Conservation (phyloP, 2,329 filamentous ascomycete genomes). For the Paramyrothecium roridum region DNA sequence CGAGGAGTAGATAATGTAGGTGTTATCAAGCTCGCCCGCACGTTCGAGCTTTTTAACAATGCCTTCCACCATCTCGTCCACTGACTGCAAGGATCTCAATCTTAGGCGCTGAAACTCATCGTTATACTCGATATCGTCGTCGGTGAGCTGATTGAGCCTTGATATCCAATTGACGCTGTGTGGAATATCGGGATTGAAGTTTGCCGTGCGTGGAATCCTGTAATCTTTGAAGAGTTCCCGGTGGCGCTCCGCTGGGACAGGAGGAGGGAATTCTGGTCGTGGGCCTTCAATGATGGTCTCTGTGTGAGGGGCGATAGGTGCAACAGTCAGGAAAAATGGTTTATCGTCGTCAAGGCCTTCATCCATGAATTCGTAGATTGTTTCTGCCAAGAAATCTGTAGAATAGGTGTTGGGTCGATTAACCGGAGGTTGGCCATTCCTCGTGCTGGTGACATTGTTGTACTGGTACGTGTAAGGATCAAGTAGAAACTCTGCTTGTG, state of each 20-base stretch:
- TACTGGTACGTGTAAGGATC: constrained; percentile 69
- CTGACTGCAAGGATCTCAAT: constrained; percentile 37
- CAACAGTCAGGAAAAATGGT: constrained; percentile 55
- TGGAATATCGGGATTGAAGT: constrained; percentile 57
- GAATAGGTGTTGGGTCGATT: constrained; percentile 51
- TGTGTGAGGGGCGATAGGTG: constrained; percentile 35
- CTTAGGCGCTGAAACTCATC: constrained; percentile 35
- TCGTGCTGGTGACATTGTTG: constrained; percentile 60
- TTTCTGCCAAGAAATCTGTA: constrained; percentile 48
- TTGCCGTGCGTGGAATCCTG: constrained; percentile 55
- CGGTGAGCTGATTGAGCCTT: constrained; percentile 26
- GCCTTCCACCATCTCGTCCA: constrained; percentile 40
- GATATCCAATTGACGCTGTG: constrained; percentile 41
- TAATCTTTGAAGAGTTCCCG: constrained; percentile 55
- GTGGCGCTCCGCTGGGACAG: constrained; percentile 47
- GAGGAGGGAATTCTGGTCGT: constrained; percentile 22
- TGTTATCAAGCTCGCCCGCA: constrained; percentile 29
- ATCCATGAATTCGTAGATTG: constrained; percentile 49
- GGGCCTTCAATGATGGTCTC: constrained; percentile 15
- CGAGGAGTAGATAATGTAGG: constrained; percentile 49
- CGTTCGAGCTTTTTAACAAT: constrained; percentile 27
- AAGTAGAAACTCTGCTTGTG: constrained; percentile 52
- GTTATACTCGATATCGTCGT: constrained; percentile 24
- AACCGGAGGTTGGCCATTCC: constrained; percentile 52
- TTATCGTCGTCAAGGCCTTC: constrained; percentile 39